Base-by-base conservation (phyloP, 2,329 filamentous ascomycete species). In the Metarhizium robertsii region DNA sequence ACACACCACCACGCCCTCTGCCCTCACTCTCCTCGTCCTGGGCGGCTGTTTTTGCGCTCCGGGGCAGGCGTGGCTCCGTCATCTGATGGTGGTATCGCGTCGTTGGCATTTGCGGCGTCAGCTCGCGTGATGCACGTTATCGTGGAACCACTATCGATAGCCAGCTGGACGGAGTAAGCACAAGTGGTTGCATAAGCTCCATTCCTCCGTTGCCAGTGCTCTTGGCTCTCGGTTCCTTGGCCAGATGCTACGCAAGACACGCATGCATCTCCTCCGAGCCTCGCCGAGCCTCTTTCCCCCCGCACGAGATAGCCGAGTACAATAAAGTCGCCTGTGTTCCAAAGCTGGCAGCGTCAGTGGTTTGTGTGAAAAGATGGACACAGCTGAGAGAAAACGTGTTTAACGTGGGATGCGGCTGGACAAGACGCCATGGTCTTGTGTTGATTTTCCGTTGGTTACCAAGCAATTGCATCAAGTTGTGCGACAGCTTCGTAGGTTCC, bases 121-220 rank as follows among this genome's bases (percentile, higher is more conserved):
- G 38, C 54, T 50, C 54, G 54, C 50, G 54, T 55, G 50, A 53
- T 45, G 50, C 50, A 52, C 25, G 53, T 34, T 50, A 42, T 52
- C 34, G 54, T 55, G 54, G 34, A 55, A 53, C 45, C 25, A 49
- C 18, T 14, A n/a, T 13, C 6, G 13, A n/a, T 13, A 45, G 5
- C 7, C 42, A 45, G n/a, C 8, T 13, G 10, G 4, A 16, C 38
- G 3, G 14, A 13, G 13, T 5, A 40, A 40, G 38, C 38, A 13
- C 38, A 40, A 40, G 38, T 13, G 38, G 38, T 40, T 40, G 16
- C 42, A 45, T 45, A 5, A 14, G 16, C 25, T 47, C 45, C 20
- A 7, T 20, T 45, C 11, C 42, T 45, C 7, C 42, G 18, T 34
- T 2, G 32, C 10, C 32, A 6, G 32, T 34, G 32, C 7, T 10